Conservation (phyloP, 2,329 filamentous ascomycete species). For the Stemphylium beticola region DNA sequence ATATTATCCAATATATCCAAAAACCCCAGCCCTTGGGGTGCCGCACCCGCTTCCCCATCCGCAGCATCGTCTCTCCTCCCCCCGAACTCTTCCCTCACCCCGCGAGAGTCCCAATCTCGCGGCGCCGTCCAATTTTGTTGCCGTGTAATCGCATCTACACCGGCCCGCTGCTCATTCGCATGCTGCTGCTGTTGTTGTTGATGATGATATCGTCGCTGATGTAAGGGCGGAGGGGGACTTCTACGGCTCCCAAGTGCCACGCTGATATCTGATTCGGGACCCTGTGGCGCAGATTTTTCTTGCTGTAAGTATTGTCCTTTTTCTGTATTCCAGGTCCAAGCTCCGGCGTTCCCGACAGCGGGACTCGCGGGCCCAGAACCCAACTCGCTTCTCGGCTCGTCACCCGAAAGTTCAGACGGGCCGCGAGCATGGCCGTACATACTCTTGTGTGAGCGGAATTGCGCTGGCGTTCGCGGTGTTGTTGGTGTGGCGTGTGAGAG, state of each 20-base stretch:
- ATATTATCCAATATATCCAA: neutral
- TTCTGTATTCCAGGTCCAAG: neutral
- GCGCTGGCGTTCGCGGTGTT: neutral
- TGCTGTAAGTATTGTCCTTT: no score
- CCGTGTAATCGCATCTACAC: neutral
- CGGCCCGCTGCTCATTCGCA: neutral
- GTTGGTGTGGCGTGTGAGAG: neutral
- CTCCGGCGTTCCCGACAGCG: neutral
- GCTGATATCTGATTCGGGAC: no score
- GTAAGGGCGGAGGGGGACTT: no score
- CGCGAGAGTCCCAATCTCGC: neutral
- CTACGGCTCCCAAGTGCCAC: no score
- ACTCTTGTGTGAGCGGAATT: neutral
- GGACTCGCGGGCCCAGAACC: neutral
- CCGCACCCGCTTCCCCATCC: neutral
- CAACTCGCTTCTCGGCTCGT: neutral
- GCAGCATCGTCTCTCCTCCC: no score
- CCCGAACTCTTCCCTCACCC: neutral
- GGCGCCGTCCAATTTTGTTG: constrained; percentile 5
- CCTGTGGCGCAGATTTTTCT: no score
- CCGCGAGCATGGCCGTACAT: constrained; percentile 5
- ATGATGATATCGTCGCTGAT: neutral
- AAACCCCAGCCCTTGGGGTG: neutral
- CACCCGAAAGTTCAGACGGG: constrained; percentile 4
- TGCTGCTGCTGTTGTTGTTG: neutral